A percentile compares a stretch with the other conserved stretches of the same genome.
These are phyloP conservation scores for Penicillium sp. DNA, from an alignment of 2,329 filamentous ascomycete species.

Conservation along the genomic window DNA sequence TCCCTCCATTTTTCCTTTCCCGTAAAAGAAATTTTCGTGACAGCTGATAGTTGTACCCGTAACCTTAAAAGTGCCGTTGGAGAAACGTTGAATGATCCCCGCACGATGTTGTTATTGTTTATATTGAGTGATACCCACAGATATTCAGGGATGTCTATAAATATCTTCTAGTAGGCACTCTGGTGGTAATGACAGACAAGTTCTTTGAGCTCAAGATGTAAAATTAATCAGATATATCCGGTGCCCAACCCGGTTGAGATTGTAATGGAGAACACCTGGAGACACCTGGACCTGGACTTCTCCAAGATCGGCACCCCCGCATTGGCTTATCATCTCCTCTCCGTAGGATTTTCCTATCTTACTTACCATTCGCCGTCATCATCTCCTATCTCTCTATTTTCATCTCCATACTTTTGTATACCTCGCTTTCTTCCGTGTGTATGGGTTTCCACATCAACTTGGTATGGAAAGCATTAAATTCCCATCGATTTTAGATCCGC, in stretches of 20 bases:
- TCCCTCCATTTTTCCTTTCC: background rate
- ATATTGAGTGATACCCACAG: background rate
- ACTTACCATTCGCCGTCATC: conserved; percentile 13
- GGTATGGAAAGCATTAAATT: conserved; percentile 60
- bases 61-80: background rate
- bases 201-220: background rate
- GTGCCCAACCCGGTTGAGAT: background rate
- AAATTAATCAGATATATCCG: background rate
- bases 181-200: background rate
- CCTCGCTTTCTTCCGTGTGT: conserved; percentile 1
- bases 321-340: conserved; percentile 15
- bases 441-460: conserved; percentile 10
- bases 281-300: background rate
- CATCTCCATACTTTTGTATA: background rate
- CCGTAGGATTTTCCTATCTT: conserved; percentile 6
- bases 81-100: conserved; percentile 2
- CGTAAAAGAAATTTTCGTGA: background rate
- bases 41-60: background rate
- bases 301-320: conserved; percentile 15
- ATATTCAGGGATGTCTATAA: background rate
- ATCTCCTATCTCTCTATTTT: conserved; percentile 9
- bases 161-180: too few relatives aligned
- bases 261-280: background rate
- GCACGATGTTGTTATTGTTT: background rate
- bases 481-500: conserved; percentile 50